A percentile compares a stretch with the other conserved stretches of the same genome.
These are phyloP conservation scores for Pyracantha coccinea DNA, from an alignment of 331 rosid species.

Conservation along the genomic window DNA sequence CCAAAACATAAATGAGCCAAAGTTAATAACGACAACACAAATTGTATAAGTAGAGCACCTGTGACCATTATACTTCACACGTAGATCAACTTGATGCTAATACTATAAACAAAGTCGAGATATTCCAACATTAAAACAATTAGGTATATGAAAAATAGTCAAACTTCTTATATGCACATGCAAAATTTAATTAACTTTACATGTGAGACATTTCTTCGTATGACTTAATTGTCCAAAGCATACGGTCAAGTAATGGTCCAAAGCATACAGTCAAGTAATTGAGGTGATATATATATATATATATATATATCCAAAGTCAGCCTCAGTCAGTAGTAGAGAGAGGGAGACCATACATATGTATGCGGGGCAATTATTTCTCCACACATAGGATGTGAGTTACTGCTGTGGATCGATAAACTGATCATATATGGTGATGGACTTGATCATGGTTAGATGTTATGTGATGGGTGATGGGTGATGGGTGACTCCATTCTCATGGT, in stretches of 20 bases:
- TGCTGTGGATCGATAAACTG: neutral
- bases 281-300: too few relatives aligned
- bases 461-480: neutral
- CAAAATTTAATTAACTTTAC: too few relatives aligned
- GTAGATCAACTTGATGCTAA: too few relatives aligned
- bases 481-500: neutral
- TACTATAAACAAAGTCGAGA: too few relatives aligned
- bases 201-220: too few relatives aligned
- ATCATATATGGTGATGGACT: neutral
- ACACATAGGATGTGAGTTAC: neutral
- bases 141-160: too few relatives aligned
- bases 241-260: too few relatives aligned
- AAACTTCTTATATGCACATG: too few relatives aligned
- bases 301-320: neutral
- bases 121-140: neutral
- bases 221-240: too few relatives aligned
- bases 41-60: neutral
- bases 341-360: neutral
- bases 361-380: neutral
- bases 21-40: too few relatives aligned
- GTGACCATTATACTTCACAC: neutral
- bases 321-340: neutral
- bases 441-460: neutral
- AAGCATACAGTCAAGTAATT: too few relatives aligned
- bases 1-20: too few relatives aligned